Conservation (phyloP, 2,329 filamentous ascomycete species). For the Phaeosphaeria sp. region DNA sequence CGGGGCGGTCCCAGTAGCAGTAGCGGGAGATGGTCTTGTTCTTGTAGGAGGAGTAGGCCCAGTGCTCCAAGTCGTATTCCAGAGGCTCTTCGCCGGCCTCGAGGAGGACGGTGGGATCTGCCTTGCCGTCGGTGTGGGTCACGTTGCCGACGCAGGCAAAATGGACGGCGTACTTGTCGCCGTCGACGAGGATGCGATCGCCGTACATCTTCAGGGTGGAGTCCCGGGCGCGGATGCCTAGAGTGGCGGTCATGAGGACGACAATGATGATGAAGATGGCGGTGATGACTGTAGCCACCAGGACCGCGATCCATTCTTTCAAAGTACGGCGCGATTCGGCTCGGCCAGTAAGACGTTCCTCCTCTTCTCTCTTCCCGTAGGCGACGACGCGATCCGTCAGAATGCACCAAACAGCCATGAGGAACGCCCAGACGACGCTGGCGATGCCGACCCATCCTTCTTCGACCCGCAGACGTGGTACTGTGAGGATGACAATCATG, state of each 20-base stretch:
- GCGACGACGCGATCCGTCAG: slow-evolving; percentile 81
- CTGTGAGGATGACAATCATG: slow-evolving; percentile 78
- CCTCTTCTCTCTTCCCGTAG: slow-evolving; percentile 92
- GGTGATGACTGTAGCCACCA: slow-evolving; percentile 76
- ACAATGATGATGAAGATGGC: slow-evolving; percentile 71
- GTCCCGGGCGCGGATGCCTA: slow-evolving; percentile 82
- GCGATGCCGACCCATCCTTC: slow-evolving; percentile 92
- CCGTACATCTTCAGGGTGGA: slow-evolving; percentile 76
- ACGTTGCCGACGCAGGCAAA: slow-evolving; percentile 81
- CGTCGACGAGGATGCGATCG: slow-evolving; percentile 79
- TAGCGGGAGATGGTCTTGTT: slow-evolving; percentile 87
- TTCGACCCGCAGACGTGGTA: slow-evolving; percentile 76
- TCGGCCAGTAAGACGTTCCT: slow-evolving; percentile 88
- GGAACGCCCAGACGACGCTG: slow-evolving; percentile 81
- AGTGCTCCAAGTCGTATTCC: slow-evolving; percentile 79
- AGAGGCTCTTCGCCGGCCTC: slow-evolving; percentile 83
- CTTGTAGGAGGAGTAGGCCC: slow-evolving; percentile 75
- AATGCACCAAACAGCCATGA: slow-evolving; percentile 82
- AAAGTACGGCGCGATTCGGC: slow-evolving; percentile 84
- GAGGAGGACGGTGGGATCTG: slow-evolving; percentile 80
- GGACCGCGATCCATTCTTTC: slow-evolving; percentile 82
- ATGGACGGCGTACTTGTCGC: slow-evolving; percentile 84
- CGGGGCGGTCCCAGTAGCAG: slow-evolving; percentile 95
- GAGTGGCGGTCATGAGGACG: slow-evolving; percentile 77
- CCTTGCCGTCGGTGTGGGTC: slow-evolving; percentile 62